Base-by-base conservation (phyloP, 352 stramenopile genomes). In the Pythium oligandrum region DNA sequence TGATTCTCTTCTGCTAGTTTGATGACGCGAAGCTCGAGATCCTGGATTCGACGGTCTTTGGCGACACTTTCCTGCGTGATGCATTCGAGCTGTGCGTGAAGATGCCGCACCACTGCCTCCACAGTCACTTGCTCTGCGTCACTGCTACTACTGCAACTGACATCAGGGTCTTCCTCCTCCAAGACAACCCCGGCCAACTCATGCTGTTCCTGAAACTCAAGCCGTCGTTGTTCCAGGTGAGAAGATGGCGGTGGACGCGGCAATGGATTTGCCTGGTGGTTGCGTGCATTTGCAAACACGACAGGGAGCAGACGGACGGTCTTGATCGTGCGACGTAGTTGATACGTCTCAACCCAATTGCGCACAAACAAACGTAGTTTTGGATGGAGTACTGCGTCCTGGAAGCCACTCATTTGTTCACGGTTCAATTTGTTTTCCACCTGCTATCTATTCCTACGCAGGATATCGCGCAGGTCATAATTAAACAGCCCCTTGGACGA, bases 81-180 rank as follows among this genome's bases (percentile, higher is more conserved):
- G 3, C 46, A 49, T 37, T 71, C 45, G 2, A 75, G 38, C 52
- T 64, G 63, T 4, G 50, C 12, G 30, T 61, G 53, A 4, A 80
- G 71, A 39, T 63, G 46, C 33, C 66, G 54, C 34, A 79, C 64
- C 32, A 79, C 67, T 2, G 53, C 53, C 34, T 76, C 67, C 12
- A 69, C 44, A 1, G 61, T 70, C 10, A 67, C 64, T n/a, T 53
- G 64, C 30, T 74, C 17, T 26, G 17, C 17, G 17, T 26, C 17
- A 26, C 17, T 26, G 17, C 17, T 26, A 26, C 17, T 26, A 26
- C 17, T 26, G 17, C 17, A 26, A 26, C 17, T 26, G 17, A 26
- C 17, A 26, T 26, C 17, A 26, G 17, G 17, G 17, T 26, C 17
- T 26, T 26, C 17, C 17, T 26, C 17, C 17, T 26, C 17, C 17